Evolutionary conservation across 2,329 filamentous ascomycete genomes (phyloP), one percentile per base, ranked within the genome.

Genomic region (Colletotrichum scovillei): DNA sequence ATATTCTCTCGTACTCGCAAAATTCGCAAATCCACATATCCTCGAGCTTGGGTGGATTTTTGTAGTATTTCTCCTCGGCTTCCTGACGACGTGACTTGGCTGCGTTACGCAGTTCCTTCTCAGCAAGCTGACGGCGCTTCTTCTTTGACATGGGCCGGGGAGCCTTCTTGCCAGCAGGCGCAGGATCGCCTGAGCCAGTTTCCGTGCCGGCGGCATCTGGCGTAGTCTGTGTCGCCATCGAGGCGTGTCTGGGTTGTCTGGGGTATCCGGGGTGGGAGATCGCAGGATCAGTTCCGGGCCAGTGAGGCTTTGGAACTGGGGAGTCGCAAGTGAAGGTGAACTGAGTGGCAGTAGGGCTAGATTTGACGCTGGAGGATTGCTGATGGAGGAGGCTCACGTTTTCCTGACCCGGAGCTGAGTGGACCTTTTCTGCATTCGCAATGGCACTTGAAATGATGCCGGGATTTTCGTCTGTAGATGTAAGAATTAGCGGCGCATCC

Each of bases 321-420:
- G 95, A 96, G 78, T 97, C 94, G 82, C 95, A 98, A 14, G 95
- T 97, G 80, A 99, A 99, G 11, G 97, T 99, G 81, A 99, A 99
- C 78, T 98, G 95, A 0, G 94, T 93, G 69, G 95, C 94, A 6
- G 92, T 90, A 5, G 94, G 91, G 46, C 89, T 91, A 4, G 89
- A 80, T 78, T 90, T 92, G 71, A 87, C 86, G 6, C 87, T 83
- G 22, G 89, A 85, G 9, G 80, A 79, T 81, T 93, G 91, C 80
- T 94, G 93, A 70, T 94, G 92, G 62, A 97, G 84, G 73, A 95
- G 87, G 81, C 93, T 96, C 75, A 92, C 87, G 82, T 95, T 97
- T 79, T 96, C 94, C 80, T 95, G 92, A 16, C 92, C 93, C 77
- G 87, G 88, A 16, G 88, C 86, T 2, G 90, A 87, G 16, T 90